Conservation (phyloP, 129 eudicot genomes). For the sunflower (Helianthus annuus) region DNA sequence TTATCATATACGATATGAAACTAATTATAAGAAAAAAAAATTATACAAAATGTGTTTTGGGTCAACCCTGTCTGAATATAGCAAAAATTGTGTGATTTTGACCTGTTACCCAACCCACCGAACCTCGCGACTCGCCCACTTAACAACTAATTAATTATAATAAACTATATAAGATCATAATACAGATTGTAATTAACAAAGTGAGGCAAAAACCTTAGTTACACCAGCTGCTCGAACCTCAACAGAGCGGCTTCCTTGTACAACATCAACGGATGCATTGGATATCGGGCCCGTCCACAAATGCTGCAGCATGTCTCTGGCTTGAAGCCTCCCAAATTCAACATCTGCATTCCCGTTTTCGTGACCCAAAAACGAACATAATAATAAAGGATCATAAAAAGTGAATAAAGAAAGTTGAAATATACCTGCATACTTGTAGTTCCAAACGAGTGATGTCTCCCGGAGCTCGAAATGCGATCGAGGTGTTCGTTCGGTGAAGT, state of each 20-base stretch:
- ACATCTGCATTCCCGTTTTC: slow-evolving; percentile 49
- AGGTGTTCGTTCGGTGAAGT: slow-evolving; percentile 95
- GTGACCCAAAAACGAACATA: slow-evolving; percentile 16
- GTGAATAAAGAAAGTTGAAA: slow-evolving; percentile 17
- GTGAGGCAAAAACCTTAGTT: slow-evolving; percentile 65
- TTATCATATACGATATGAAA: neutral
- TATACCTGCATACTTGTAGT: slow-evolving; percentile 92
- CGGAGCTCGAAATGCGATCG: slow-evolving; percentile 87
- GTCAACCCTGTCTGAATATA: neutral
- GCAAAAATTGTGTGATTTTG: neutral
- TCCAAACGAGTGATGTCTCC: slow-evolving; percentile 92
- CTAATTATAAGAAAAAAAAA: neutral
- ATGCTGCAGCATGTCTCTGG: slow-evolving; percentile 97
- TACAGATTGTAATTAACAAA: neutral
- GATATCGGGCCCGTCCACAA: slow-evolving; percentile 98
- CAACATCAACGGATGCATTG: slow-evolving; percentile 92
- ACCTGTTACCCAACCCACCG: neutral
- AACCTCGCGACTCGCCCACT: neutral
- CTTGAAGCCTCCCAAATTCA: slow-evolving; percentile 95
- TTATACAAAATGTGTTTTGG: neutral
- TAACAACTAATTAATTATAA: neutral
- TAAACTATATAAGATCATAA: slow-evolving; percentile 1
- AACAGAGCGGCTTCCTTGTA: slow-evolving; percentile 90
- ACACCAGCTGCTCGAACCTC: slow-evolving; percentile 99
- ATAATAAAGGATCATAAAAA: slow-evolving; percentile 6